Conservation (phyloP, 768 basidiomycete species). For the Exidia glandulosa region DNA sequence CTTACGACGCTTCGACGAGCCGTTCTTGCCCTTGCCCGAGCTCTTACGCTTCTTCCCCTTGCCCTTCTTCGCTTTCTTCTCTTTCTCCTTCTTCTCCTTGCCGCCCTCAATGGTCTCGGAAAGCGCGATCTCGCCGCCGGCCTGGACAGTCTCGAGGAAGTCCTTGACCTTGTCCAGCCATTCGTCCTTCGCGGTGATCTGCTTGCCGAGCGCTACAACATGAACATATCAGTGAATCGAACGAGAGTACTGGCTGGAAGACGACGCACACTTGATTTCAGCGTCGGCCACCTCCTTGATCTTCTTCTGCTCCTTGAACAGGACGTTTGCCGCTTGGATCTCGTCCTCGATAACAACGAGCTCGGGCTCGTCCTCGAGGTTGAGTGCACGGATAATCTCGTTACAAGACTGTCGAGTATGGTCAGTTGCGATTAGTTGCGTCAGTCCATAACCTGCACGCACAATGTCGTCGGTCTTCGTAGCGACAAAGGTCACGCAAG, state of each 20-base stretch:
- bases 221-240: background rate
- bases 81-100: constrained; percentile 10
- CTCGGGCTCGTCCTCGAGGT: constrained; percentile 41
- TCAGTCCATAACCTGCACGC: background rate
- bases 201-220: constrained; percentile 27
- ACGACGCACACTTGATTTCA: constrained; percentile 29
- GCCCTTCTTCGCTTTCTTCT: constrained; percentile 8
- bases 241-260: constrained; percentile 3
- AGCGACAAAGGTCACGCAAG: constrained; percentile 53
- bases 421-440: background rate
- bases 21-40: constrained; percentile 25
- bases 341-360: constrained; percentile 39
- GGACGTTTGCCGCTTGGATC: constrained; percentile 25
- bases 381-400: constrained; percentile 41
- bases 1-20: constrained; percentile 35
- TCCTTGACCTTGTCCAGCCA: constrained; percentile 18
- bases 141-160: constrained; percentile 22
- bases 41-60: constrained; percentile 42
- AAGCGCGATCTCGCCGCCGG: constrained; percentile 33
- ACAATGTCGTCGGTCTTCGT: constrained; percentile 52
- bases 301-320: constrained; percentile 29
- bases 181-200: constrained; percentile 3
- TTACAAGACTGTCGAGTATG: constrained; percentile 28
- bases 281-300: constrained; percentile 30
- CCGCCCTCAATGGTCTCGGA: constrained; percentile 31